Conservation (phyloP, 768 basidiomycete species). For the Sporobolomyces pararoseus region DNA sequence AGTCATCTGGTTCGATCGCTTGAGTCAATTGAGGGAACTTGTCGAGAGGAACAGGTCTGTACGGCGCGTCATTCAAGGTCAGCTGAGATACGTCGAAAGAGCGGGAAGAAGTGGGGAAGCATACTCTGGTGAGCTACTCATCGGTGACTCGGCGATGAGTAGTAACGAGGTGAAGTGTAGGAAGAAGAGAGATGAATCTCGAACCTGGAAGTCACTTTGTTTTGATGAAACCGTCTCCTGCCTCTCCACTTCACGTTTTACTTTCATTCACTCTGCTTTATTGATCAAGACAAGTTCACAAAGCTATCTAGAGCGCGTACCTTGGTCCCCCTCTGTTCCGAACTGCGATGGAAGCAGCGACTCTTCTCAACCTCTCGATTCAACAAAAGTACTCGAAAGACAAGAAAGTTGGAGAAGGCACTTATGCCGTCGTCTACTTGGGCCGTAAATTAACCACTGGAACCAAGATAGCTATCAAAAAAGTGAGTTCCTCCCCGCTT, state of each 20-base stretch:
- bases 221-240: too few species aligned
- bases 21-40: constrained; percentile 26
- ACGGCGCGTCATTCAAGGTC: neutral
- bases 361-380: constrained; percentile 33
- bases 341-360: constrained; percentile 17
- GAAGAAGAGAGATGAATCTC: too few species aligned
- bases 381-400: constrained; percentile 48
- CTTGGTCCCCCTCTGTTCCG: too few species aligned
- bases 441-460: constrained; percentile 62
- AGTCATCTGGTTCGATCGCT: constrained; percentile 10
- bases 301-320: too few species aligned
- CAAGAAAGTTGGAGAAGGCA: constrained; percentile 61
- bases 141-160: too few species aligned
- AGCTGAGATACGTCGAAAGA: rapidly evolving
- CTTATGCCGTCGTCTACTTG: constrained; percentile 53
- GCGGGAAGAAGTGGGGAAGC: neutral
- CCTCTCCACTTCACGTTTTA: too few species aligned
- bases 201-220: too few species aligned
- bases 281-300: too few species aligned
- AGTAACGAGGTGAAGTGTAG: neutral
- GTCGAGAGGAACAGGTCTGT: neutral
- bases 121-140: constrained; percentile 18
- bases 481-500: constrained; percentile 60
- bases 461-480: constrained; percentile 92
- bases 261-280: too few species aligned